Conservation (phyloP, 2,329 filamentous ascomycete genomes). For the Fusarium piperis region DNA sequence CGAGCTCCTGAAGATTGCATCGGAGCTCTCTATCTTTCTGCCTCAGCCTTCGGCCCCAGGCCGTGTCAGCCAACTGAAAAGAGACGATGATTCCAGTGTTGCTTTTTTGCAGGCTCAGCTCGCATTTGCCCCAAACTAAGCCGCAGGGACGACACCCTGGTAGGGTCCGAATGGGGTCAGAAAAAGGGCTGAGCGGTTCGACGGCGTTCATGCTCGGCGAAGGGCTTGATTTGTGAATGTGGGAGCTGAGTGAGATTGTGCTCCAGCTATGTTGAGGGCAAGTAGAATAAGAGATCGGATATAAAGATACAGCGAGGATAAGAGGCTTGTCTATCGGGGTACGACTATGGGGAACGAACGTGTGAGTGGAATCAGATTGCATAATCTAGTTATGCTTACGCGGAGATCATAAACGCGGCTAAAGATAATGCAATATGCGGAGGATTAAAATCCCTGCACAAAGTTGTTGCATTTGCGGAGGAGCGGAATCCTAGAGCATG, state of each 20-base stretch:
- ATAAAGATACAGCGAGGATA: not conserved
- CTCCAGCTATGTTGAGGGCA: not conserved
- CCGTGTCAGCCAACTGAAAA: not conserved
- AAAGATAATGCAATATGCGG: not conserved
- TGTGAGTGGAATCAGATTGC: not conserved
- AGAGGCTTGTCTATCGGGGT: not conserved
- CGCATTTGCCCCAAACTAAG: not conserved
- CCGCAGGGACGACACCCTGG: not conserved
- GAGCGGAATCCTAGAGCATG: no score
- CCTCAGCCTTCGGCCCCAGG: not conserved
- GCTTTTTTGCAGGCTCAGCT: not conserved
- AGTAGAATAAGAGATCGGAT: not conserved
- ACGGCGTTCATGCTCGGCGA: not conserved
- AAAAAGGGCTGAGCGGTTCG: not conserved
- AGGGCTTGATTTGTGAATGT: not conserved
- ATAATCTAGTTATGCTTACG: not conserved
- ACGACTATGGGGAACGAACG: not conserved
- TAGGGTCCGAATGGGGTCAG: not conserved
- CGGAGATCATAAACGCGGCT: not conserved
- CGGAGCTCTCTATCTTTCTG: not conserved
- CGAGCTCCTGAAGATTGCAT: not conserved
- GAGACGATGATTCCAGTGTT: not conserved
- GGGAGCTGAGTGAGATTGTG: not conserved
- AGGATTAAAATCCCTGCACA: no score
- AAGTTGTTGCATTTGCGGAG: no score